phyloP scores from a whole-genome alignment of 2,329 filamentous ascomycete genomes.

The Aureobasidium sp. region DNA sequence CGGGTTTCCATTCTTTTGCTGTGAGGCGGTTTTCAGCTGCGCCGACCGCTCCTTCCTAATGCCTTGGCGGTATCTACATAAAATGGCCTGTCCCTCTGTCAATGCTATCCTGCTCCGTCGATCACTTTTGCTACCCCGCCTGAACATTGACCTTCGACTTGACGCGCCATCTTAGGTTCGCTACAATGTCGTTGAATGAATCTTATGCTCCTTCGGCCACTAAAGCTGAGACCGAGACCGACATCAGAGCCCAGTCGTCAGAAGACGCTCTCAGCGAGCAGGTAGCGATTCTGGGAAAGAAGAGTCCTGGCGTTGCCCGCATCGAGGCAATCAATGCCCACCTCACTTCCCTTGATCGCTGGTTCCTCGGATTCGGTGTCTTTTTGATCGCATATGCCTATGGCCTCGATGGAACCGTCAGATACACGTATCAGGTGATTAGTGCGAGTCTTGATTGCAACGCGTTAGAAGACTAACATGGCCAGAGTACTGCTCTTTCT shows the following conservation, averaged over 20 bases:
- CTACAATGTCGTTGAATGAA: neutral
- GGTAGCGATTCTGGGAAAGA: constrained; percentile 24
- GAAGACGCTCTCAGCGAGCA: constrained; percentile 1
- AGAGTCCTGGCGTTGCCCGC: constrained; percentile 48
- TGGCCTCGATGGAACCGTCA: constrained; percentile 50
- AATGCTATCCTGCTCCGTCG: neutral
- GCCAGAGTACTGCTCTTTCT: constrained; percentile 45
- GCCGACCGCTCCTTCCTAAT: neutral
- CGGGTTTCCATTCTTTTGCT: neutral
- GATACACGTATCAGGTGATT: constrained; percentile 43
- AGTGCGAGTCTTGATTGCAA: neutral
- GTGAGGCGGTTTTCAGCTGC: neutral
- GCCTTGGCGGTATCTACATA: constrained; percentile 4
- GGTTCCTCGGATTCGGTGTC: constrained; percentile 51
- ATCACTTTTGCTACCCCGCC: neutral
- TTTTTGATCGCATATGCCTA: constrained; percentile 59
- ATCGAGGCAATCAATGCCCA: constrained; percentile 49
- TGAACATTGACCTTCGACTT: neutral
- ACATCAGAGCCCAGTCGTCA: neutral
- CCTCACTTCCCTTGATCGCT: constrained; percentile 45
- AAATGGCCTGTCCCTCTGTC: neutral
- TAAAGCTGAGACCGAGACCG: neutral
- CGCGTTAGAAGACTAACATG: neutral
- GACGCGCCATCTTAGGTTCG: neutral
- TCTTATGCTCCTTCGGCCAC: neutral